These are phyloP conservation scores for Phtheirospermum japonicum DNA, from an alignment of 257 asterid genomes.

Conservation along the genomic window DNA sequence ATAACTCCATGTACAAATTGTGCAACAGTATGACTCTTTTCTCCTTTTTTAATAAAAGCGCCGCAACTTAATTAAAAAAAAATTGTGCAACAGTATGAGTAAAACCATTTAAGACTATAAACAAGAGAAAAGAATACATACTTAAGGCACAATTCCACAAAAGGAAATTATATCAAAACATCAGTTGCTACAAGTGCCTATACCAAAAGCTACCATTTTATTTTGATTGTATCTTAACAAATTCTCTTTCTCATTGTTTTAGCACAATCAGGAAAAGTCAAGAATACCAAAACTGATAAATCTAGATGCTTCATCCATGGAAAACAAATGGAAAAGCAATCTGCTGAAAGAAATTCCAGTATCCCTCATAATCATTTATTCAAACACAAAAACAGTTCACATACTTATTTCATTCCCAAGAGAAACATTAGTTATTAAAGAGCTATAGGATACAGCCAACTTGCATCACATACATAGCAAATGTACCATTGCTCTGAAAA, in stretches of 20 bases:
- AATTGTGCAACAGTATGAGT: slow-evolving; percentile 1
- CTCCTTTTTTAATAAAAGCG: no score
- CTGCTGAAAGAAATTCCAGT: background rate
- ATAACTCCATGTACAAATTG: slow-evolving; percentile 6
- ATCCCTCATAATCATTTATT: slow-evolving; percentile 6
- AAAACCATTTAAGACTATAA: slow-evolving; percentile 9
- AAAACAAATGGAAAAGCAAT: background rate
- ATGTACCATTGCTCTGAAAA: background rate
- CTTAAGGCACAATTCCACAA: slow-evolving; percentile 13
- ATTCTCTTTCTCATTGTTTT: background rate
- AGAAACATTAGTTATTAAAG: background rate
- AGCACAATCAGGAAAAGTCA: background rate
- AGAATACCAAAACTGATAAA: slow-evolving; percentile 16
- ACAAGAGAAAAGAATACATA: slow-evolving; percentile 13
- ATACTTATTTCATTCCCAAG: background rate
- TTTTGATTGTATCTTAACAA: background rate
- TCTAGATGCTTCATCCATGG: slow-evolving; percentile 10
- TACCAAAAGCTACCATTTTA: slow-evolving; percentile 1
- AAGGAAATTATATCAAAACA: slow-evolving; percentile 13
- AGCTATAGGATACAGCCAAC: slow-evolving; percentile 8
- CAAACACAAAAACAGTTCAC: background rate
- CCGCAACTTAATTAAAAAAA: no score
- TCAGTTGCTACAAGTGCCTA: slow-evolving; percentile 10
- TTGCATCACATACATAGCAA: background rate
- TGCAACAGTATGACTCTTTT: slow-evolving; percentile 3